These are phyloP conservation scores for Rhodamnia argentea DNA, from an alignment of 345 rosid genomes.

Conservation along the genomic window DNA sequence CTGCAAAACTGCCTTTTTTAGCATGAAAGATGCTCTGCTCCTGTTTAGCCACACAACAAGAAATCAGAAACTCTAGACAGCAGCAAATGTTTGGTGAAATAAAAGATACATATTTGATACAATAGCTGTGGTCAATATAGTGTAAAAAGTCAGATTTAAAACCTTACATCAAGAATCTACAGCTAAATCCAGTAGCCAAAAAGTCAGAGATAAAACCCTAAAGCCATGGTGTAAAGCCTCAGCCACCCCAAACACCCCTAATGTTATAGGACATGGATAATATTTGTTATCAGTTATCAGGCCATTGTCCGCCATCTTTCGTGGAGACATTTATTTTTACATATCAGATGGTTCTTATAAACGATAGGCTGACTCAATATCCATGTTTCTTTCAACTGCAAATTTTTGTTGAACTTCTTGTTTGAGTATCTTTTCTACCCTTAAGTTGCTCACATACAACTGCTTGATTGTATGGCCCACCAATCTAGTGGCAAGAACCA, in stretches of 20 bases:
- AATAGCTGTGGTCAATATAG: not conserved
- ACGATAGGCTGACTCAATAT: not conserved
- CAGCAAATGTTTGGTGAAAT: not conserved
- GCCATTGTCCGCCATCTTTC: not conserved
- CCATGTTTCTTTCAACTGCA: not conserved
- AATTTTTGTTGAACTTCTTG: not conserved
- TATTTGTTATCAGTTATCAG: not conserved
- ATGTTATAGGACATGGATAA: not conserved
- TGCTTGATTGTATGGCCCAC: not conserved
- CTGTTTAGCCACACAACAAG: conserved; percentile 9
- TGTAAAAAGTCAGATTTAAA: not conserved
- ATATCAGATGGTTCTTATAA: not conserved
- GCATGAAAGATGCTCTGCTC: conserved; percentile 19
- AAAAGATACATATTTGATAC: not conserved
- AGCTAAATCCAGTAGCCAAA: not conserved
- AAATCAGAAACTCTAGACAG: not conserved
- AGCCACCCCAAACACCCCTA: not conserved
- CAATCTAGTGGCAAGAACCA: not conserved
- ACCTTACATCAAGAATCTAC: not conserved
- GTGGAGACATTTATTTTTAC: not conserved
- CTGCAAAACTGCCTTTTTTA: conserved; percentile 20
- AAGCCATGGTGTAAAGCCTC: not conserved
- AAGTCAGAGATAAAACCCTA: not conserved
- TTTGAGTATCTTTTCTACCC: not conserved
- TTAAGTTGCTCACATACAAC: not conserved